Base-by-base conservation (phyloP, 768 basidiomycete species). In the Lentinus brumalis region DNA sequence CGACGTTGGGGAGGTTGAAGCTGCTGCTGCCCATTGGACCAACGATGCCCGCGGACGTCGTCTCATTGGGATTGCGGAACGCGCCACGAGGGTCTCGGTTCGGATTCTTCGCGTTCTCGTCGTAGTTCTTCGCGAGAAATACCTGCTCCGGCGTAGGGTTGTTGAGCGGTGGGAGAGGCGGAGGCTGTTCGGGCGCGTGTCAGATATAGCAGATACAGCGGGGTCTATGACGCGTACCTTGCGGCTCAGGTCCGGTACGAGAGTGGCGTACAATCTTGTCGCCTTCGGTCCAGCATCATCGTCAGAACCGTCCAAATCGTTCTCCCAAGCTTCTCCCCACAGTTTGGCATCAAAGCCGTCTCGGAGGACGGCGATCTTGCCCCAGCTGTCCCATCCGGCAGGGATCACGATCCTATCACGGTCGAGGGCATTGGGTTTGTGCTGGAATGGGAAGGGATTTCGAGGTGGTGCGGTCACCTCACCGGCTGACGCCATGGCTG, bases 371-470 rank as follows among this genome's bases (percentile, higher is more conserved):
- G 82, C 79, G 59, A 98, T 96, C 78, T 98, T 98, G 0, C 96
- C 95, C 92, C 94, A 97, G 66, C 91, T 93, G 70, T 98, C 97
- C 97, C 97, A 99, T 1, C 97, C 97, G 2, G 93, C 85, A 1
- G 96, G 97, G 6, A 98, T 87, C 46, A 97, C 85, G 53, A 98
- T 89, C 12, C 86, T 88, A 69, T 98, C 96, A 35, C 97, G 86
- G 71, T 98, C 97, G 49, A 98, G 79, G 0, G 92, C 89, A 71
- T 98, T 98, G 1, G 97, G 89, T 65, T 91, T 89, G 57, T 92
- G 85, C 3, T 81, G 76, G 75, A 97, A 98, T 0, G 93, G 88
- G 76, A 98, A 97, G 1, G 88, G 85, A 67, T 92, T 92, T 41
- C 88, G 86, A 30, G 79, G 77, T 5, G 89, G 86, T 18, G 80